Evolutionary conservation across 2,329 filamentous ascomycete genomes (phyloP).

Genomic region (Tolypocladium ophioglossoides): DNA sequence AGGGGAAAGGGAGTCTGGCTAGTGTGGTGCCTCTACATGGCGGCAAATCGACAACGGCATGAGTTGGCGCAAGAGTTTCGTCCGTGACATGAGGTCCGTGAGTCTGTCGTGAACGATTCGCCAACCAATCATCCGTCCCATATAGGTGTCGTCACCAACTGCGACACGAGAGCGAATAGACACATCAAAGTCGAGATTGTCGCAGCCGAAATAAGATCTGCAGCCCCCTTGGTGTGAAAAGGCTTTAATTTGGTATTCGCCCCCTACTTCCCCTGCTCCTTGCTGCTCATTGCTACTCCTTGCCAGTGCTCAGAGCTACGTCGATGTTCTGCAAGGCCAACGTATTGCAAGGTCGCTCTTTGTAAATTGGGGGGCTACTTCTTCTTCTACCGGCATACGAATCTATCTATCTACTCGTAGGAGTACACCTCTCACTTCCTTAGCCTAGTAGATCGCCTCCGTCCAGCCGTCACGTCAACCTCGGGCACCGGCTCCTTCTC

Average conservation of each 20-base stretch:
- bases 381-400: neutral
- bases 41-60: neutral
- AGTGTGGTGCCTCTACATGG: neutral
- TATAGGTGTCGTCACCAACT: neutral
- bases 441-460: constrained; percentile 18
- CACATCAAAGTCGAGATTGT: neutral
- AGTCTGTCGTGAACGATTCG: neutral
- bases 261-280: neutral
- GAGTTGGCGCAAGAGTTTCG: neutral
- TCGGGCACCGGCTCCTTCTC: constrained; percentile 9
- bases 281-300: neutral
- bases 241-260: too few species aligned
- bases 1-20: neutral
- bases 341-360: neutral
- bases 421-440: constrained; percentile 7
- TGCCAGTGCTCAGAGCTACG: neutral
- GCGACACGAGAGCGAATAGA: neutral
- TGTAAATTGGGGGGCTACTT: neutral
- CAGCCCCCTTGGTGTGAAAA: too few species aligned
- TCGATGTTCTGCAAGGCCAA: neutral
- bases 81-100: neutral
- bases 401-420: neutral
- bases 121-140: neutral
- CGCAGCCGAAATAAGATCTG: neutral
- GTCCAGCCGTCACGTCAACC: constrained; percentile 2